phyloP scores from a whole-genome alignment of 176 grass and related monocot species.

The Metroxylon sagu region DNA sequence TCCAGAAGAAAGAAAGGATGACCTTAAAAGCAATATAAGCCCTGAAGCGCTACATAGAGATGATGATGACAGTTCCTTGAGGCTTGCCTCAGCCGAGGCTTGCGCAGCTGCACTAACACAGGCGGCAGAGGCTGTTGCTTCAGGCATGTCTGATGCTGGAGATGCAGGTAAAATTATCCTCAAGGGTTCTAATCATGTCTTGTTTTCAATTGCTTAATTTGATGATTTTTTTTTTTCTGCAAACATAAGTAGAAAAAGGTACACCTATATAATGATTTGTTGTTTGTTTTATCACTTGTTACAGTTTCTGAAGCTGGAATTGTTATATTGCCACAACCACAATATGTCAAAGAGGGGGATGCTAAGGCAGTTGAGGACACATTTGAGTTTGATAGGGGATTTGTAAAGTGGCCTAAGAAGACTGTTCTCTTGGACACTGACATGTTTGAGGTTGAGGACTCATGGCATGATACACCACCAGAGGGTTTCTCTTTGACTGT shows the following conservation, averaged over 20 bases:
- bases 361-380: constrained; percentile 24
- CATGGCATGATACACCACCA: constrained; percentile 77
- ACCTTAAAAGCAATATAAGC: constrained; percentile 26
- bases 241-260: constrained; percentile 1
- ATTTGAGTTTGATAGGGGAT: constrained; percentile 46
- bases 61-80: constrained; percentile 37
- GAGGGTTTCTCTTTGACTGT: constrained; percentile 79
- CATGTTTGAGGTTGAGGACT: constrained; percentile 81
- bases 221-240: neutral
- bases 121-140: constrained; percentile 61
- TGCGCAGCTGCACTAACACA: constrained; percentile 61
- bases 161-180: constrained; percentile 49
- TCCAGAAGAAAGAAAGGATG: constrained; percentile 23
- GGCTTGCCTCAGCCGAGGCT: constrained; percentile 71
- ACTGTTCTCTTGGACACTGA: constrained; percentile 70
- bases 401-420: constrained; percentile 79
- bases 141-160: constrained; percentile 45
- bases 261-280: neutral
- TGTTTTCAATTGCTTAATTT: no score
- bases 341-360: constrained; percentile 18
- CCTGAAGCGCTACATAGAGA: constrained; percentile 21
- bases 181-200: no score
- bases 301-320: constrained; percentile 69
- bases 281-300: constrained; percentile 2
- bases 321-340: constrained; percentile 55